These are phyloP conservation scores for Citrus mangshanensis DNA, from an alignment of 345 rosid species.

Conservation along the genomic window DNA sequence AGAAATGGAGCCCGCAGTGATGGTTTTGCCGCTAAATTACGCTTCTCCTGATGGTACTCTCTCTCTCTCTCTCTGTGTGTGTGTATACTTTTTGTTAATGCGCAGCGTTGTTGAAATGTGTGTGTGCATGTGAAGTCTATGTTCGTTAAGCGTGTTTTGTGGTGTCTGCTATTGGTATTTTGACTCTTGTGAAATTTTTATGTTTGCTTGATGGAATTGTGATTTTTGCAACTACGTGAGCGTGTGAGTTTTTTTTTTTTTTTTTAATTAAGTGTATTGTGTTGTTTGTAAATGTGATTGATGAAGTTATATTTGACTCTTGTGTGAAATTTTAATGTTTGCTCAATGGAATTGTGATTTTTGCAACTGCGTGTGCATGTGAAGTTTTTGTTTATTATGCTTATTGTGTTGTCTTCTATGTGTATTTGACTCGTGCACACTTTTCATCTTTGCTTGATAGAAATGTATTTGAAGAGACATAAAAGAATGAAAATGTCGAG, in stretches of 20 bases:
- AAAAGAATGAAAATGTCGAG: constrained; percentile 41
- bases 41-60: neutral
- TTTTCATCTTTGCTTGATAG: constrained; percentile 28
- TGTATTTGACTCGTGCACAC: neutral
- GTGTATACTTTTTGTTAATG: neutral
- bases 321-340: no score
- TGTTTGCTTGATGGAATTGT: no score
- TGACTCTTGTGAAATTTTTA: no score
- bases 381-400: no score
- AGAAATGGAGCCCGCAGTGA: constrained; percentile 10
- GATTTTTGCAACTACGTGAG: no score
- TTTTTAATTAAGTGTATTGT: no score
- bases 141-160: neutral
- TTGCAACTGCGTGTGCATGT: no score
- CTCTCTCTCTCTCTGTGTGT: neutral
- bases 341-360: no score
- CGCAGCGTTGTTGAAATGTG: neutral
- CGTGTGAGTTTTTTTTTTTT: no score
- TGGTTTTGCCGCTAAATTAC: constrained; percentile 5
- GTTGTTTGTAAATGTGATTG: no score
- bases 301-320: no score
- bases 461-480: constrained; percentile 18
- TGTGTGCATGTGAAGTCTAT: neutral
- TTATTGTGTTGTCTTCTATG: neutral
- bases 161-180: neutral